Base-by-base conservation (phyloP, 495 filamentous ascomycete species). In the Aspergillus biplanus region DNA sequence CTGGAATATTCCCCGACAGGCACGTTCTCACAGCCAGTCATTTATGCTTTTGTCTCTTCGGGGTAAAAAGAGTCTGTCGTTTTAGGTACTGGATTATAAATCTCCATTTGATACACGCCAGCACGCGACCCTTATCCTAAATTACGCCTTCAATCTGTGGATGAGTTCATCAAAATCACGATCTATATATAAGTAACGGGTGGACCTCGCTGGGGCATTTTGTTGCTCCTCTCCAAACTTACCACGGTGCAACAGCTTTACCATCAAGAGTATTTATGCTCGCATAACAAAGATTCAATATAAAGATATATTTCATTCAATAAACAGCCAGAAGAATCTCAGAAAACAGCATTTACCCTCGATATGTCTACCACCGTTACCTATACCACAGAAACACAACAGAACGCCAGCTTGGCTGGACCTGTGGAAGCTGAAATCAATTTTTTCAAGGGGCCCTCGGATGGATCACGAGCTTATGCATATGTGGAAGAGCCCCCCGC, bases 381-480 rank as follows among this genome's bases (percentile, higher is more conserved):
- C 21, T 27, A 27, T 27, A 27, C 21, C 47, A 50, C 47, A n/a
- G 15, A 50, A 50, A 6, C n/a, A n/a, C 4, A n/a, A 7, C 46
- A n/a, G 16, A 15, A 7, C 13, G 4, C 18, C 15, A 18, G 18
- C 15, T 18, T 50, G 5, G 6, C 47, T 27, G 92, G 92, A 54
- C 78, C 86, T 65, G 86, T 90, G 49, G 80, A 75, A 16, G 80
- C 86, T 15, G 73, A 71, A 54, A 79, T 95, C 4, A 86, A 86
- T 73, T 96, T 91, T 84, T 90, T 86, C 74, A 21, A 59, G 1
- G 76, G 83, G 0, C 89, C 91, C 0, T 59, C 80, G 15, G 87
- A 91, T 69, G 88, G 87, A 68, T 80, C 83, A 18, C 67, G 59
- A 7, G 90, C 90, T 12, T 87, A 78, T 76, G 85, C 90, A 73